A percentile compares a stretch with the other conserved stretches of the same genome.
Conservation (phyloP, 495 filamentous ascomycete genomes). For the Hypoxylon subgilvum region DNA sequence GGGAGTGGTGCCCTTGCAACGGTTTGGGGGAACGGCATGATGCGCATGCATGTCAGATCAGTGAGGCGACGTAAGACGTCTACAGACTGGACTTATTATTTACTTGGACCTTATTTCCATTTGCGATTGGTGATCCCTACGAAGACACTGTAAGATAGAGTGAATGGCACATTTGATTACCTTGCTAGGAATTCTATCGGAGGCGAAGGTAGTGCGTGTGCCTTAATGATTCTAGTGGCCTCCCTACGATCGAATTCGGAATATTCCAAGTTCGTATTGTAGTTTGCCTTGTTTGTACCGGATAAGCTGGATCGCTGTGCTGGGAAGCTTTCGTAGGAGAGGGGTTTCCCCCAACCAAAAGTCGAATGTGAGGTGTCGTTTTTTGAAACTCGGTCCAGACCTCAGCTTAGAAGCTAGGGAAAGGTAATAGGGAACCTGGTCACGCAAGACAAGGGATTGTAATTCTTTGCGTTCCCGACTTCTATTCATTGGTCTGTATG, state of each 20-base stretch:
- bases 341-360: constrained; percentile 39
- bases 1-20: constrained; percentile 16
- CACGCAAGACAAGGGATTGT: constrained; percentile 9
- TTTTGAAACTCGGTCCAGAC: constrained; percentile 25
- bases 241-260: too few relatives aligned
- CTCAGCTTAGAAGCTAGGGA: constrained; percentile 5
- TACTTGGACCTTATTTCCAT: not conserved
- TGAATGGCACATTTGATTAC: too few relatives aligned
- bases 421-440: constrained; percentile 4
- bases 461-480: constrained; percentile 13
- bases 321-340: constrained; percentile 37
- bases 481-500: constrained; percentile 1
- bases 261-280: constrained; percentile 6
- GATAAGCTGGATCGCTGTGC: constrained; percentile 21
- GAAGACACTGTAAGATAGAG: not conserved
- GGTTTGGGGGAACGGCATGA: constrained; percentile 33
- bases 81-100: not conserved
- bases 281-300: constrained; percentile 4
- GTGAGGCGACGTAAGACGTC: constrained; percentile 29
- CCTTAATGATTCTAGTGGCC: too few relatives aligned
- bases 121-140: constrained; percentile 11
- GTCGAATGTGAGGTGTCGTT: constrained; percentile 34
- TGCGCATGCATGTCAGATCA: constrained; percentile 41
- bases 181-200: too few relatives aligned
- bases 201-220: too few relatives aligned